phyloP scores from a whole-genome alignment of 345 rosid species.

The Hibiscus mutabilis region DNA sequence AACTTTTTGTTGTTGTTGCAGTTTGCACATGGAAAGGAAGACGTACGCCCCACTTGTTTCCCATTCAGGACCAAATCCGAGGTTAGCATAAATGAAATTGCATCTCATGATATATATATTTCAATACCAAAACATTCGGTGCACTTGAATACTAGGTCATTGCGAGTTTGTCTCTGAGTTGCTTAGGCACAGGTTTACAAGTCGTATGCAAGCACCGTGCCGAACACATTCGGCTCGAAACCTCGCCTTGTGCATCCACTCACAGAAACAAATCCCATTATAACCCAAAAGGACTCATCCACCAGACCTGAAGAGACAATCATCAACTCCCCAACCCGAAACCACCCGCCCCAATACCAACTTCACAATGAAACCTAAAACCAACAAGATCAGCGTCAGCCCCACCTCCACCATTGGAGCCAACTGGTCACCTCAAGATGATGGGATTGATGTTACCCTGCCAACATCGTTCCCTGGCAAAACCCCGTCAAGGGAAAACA shows the following conservation, averaged over 20 bases:
- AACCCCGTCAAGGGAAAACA: slow-evolving; percentile 22
- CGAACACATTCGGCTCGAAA: slow-evolving; percentile 20
- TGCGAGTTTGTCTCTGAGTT: slow-evolving; percentile 10
- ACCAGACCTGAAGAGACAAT: neutral
- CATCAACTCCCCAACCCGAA: slow-evolving; percentile 12
- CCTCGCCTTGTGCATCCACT: slow-evolving; percentile 15
- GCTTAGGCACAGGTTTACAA: slow-evolving; percentile 23
- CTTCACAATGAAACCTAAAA: slow-evolving; percentile 10
- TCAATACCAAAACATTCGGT: neutral
- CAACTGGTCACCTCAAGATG: slow-evolving; percentile 64
- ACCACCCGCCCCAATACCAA: neutral
- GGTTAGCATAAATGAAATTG: slow-evolving; percentile 20
- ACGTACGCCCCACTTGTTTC: slow-evolving; percentile 23
- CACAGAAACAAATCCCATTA: slow-evolving; percentile 15
- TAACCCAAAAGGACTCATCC: slow-evolving; percentile 10
- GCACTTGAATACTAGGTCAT: neutral
- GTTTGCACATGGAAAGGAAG: slow-evolving; percentile 51
- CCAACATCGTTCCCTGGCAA: slow-evolving; percentile 19
- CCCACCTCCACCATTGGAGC: slow-evolving; percentile 1
- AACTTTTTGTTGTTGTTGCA: slow-evolving; percentile 16
- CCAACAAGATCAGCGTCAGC: neutral
- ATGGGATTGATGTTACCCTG: slow-evolving; percentile 42
- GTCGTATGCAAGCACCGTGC: slow-evolving; percentile 13
- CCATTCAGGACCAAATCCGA: slow-evolving; percentile 31
- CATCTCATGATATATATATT: neutral